A percentile compares a stretch with the other conserved stretches of the same genome.
Conservation (phyloP, 495 filamentous ascomycete species). For the Neurospora sp. region DNA sequence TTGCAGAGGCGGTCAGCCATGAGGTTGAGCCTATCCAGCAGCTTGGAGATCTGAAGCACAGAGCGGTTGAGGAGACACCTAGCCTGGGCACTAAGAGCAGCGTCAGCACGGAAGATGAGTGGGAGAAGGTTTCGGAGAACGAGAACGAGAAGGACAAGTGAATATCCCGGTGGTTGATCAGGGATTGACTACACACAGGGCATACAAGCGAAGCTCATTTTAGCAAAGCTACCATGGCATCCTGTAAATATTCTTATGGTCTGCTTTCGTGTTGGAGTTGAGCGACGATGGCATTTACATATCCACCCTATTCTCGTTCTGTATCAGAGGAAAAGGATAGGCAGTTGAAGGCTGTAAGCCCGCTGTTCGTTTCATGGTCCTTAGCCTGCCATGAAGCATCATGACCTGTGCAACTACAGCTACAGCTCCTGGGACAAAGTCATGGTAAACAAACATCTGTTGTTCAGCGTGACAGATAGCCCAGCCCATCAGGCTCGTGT, state of each 20-base stretch:
- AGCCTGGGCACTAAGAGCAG: conserved; percentile 31
- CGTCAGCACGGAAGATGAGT: conserved; percentile 49
- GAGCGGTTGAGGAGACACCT: conserved; percentile 11
- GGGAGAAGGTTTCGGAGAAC: conserved; percentile 49
- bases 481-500: neutral
- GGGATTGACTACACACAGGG: neutral
- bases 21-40: conserved; percentile 30
- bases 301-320: neutral
- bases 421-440: neutral
- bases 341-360: neutral
- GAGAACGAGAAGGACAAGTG: conserved; percentile 44
- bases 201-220: neutral
- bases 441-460: neutral
- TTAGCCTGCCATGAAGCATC: neutral
- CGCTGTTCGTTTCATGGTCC: neutral
- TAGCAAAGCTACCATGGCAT: neutral
- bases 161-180: neutral
- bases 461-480: neutral
- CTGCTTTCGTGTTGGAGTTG: neutral
- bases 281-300: neutral
- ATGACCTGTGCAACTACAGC: neutral
- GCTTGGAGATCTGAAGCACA: conserved; percentile 32
- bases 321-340: neutral
- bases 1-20: conserved; percentile 17
- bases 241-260: neutral